A percentile compares a stretch with the other conserved stretches of the same genome.
These are phyloP conservation scores for Jackrogersella multiformis DNA, from an alignment of 495 filamentous ascomycete species.

Conservation along the genomic window DNA sequence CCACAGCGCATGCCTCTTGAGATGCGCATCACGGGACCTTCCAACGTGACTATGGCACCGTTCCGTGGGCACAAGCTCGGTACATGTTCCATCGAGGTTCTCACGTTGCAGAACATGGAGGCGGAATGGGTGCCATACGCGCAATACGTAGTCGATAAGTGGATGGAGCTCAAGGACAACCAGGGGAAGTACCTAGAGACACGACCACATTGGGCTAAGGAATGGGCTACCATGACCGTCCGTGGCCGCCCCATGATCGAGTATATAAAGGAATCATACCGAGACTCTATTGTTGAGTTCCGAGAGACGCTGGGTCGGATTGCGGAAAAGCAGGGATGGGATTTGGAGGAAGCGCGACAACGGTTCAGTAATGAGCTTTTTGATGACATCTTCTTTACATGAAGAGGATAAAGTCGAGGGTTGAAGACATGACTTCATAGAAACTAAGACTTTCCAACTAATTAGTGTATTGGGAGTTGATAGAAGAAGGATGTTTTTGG, in stretches of 20 bases:
- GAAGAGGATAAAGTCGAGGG: background rate
- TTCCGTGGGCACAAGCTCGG: slow-evolving; percentile 58
- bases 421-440: background rate
- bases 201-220: slow-evolving; percentile 66
- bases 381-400: slow-evolving; percentile 17
- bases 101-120: slow-evolving; percentile 56
- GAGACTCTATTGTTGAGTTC: slow-evolving; percentile 57
- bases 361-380: slow-evolving; percentile 28
- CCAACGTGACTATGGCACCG: slow-evolving; percentile 63
- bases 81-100: slow-evolving; percentile 60
- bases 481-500: too few species aligned
- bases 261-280: slow-evolving; percentile 58
- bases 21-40: slow-evolving; percentile 61
- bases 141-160: slow-evolving; percentile 57
- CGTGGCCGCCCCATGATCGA: slow-evolving; percentile 44
- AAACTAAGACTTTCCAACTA: too few species aligned
- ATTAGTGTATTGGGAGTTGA: background rate
- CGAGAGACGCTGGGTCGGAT: slow-evolving; percentile 51
- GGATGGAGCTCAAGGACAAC: slow-evolving; percentile 54
- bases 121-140: slow-evolving; percentile 57
- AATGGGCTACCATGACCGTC: slow-evolving; percentile 55
- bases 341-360: slow-evolving; percentile 47
- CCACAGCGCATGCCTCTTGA: slow-evolving; percentile 64
- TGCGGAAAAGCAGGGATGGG: slow-evolving; percentile 59
- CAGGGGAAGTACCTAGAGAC: slow-evolving; percentile 48